phyloP scores from a whole-genome alignment of 148 eudicot species.

The Camellia lanceoleosa region DNA sequence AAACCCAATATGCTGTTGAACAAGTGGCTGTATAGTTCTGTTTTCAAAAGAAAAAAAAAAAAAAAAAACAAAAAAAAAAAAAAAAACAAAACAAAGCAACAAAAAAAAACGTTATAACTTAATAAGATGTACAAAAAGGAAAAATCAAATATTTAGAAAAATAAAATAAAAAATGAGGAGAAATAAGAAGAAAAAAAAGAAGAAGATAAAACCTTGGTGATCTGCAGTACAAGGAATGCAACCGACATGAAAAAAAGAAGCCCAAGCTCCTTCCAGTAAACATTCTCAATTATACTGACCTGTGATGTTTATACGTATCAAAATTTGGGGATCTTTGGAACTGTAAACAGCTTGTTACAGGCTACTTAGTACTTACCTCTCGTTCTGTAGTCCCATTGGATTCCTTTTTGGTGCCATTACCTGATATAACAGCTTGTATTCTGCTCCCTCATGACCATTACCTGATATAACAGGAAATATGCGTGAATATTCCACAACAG shows the following conservation, averaged over 20 bases:
- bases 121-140: neutral
- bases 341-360: neutral
- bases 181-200: neutral
- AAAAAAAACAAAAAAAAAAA: neutral
- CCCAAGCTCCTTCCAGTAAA: conserved; percentile 81
- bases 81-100: too few relatives aligned
- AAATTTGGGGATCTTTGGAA: neutral
- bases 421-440: conserved; percentile 66
- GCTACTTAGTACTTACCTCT: conserved; percentile 40
- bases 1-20: conserved; percentile 64
- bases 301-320: conserved; percentile 25
- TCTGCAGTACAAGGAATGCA: conserved; percentile 69
- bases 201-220: conserved; percentile 49
- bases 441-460: conserved; percentile 47
- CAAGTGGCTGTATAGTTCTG: conserved; percentile 68
- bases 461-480: conserved; percentile 30
- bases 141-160: neutral
- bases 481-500: neutral
- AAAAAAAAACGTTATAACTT: neutral
- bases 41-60: conserved; percentile 11
- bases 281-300: conserved; percentile 65
- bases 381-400: conserved; percentile 26
- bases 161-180: neutral
- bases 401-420: conserved; percentile 22
- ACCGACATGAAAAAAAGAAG: conserved; percentile 78